phyloP scores from a whole-genome alignment of 2,329 filamentous ascomycete species.

The Tolypocladium amazonense region DNA sequence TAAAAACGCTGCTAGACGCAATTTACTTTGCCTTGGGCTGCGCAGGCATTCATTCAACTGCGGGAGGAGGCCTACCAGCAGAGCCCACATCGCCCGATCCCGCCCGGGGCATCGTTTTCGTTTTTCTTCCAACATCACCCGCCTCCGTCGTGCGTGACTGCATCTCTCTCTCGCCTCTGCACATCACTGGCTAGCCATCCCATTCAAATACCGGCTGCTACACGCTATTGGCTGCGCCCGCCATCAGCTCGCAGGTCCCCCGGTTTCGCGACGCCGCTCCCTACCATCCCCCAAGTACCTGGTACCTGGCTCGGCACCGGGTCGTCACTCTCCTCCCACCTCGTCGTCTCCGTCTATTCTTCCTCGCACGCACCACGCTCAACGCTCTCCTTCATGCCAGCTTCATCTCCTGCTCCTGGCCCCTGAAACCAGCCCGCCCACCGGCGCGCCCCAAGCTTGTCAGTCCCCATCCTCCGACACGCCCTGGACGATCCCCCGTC shows the following conservation, averaged over 20 bases:
- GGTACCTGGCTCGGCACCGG: constrained; percentile 1
- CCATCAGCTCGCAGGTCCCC: not conserved
- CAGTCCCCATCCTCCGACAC: constrained; percentile 5
- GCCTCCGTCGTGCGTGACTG: not conserved
- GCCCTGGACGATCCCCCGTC: constrained; percentile 2
- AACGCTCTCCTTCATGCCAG: not conserved
- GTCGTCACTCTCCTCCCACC: not conserved
- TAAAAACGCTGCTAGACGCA: not conserved
- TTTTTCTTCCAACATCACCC: not conserved
- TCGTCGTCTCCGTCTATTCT: not conserved
- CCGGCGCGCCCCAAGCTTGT: constrained; percentile 2
- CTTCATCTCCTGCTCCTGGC: not conserved
- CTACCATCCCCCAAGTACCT: not conserved
- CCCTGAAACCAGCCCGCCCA: constrained; percentile 1
- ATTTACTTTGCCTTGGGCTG: no score
- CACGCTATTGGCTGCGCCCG: not conserved
- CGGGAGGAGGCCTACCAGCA: not conserved
- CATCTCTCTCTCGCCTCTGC: not conserved
- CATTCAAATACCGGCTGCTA: not conserved
- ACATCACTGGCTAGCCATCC: not conserved
- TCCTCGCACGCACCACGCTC: not conserved
- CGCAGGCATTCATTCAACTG: not conserved
- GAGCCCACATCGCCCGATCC: not conserved
- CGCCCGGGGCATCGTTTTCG: not conserved
- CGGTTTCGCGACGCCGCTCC: not conserved